Conservation (phyloP, 2,329 filamentous ascomycete species). For the Scorias spongiosa region DNA sequence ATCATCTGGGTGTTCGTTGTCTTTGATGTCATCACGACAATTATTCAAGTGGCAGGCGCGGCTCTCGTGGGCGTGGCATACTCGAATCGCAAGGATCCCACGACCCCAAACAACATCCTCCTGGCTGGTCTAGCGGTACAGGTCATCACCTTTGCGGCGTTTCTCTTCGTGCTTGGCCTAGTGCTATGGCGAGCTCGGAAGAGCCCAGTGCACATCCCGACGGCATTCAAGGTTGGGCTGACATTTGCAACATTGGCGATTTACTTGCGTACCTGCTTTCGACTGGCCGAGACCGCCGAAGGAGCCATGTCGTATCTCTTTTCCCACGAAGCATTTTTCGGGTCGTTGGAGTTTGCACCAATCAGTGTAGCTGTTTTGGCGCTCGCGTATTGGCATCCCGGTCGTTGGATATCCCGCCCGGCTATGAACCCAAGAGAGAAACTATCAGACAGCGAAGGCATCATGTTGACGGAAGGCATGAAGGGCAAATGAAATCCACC, state of each 20-base stretch:
- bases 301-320: constrained; percentile 32
- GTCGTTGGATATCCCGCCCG: constrained; percentile 10
- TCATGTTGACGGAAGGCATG: not conserved
- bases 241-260: constrained; percentile 32
- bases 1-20: constrained; percentile 41
- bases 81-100: constrained; percentile 35
- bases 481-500: not conserved
- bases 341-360: constrained; percentile 38
- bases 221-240: constrained; percentile 29
- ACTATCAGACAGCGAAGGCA: not conserved
- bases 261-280: constrained; percentile 38
- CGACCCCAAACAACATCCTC: constrained; percentile 39
- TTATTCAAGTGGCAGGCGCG: constrained; percentile 39
- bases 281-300: constrained; percentile 39
- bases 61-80: constrained; percentile 37
- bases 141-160: constrained; percentile 35
- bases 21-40: constrained; percentile 38
- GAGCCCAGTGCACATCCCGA: constrained; percentile 17
- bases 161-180: constrained; percentile 28
- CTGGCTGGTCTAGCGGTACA: constrained; percentile 41
- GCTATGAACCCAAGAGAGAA: not conserved
- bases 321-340: constrained; percentile 39
- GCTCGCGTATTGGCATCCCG: constrained; percentile 32
- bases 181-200: constrained; percentile 27
- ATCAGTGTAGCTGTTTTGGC: constrained; percentile 35